These are phyloP conservation scores for Phytophthora pistaciae DNA, from an alignment of 352 stramenopile species.

Conservation along the genomic window DNA sequence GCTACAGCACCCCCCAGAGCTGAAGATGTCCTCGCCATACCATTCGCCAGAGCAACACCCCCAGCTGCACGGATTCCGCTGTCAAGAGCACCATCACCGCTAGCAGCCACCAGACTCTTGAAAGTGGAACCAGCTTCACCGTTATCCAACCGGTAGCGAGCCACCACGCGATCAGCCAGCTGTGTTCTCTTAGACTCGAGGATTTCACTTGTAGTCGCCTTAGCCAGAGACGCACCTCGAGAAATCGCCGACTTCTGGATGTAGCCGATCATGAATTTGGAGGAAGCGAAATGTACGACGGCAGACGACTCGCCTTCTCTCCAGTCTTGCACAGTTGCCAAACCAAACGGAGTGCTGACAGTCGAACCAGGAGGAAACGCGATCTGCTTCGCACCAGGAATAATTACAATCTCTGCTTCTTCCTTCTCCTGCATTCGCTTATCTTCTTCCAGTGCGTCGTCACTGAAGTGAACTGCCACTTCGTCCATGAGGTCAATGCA, in stretches of 20 bases:
- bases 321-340: constrained; percentile 68
- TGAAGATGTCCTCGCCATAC: constrained; percentile 72
- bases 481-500: constrained; percentile 75
- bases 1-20: constrained; percentile 68
- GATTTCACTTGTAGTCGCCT: constrained; percentile 40
- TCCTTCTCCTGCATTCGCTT: constrained; percentile 16
- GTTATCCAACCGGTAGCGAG: constrained; percentile 57
- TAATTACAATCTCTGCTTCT: constrained; percentile 8
- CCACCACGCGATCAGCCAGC: constrained; percentile 71
- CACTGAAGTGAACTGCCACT: constrained; percentile 56
- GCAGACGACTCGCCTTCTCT: constrained; percentile 42
- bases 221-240: constrained; percentile 62
- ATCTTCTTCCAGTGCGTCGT: constrained; percentile 26
- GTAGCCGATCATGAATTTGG: constrained; percentile 53
- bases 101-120: constrained; percentile 63
- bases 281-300: constrained; percentile 53
- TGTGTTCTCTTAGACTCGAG: constrained; percentile 67
- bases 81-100: constrained; percentile 83
- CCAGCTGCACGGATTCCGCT: constrained; percentile 82
- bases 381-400: constrained; percentile 11
- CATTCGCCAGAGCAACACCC: constrained; percentile 79
- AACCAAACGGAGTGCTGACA: constrained; percentile 74
- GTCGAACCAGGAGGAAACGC: constrained; percentile 64
- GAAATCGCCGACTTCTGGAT: constrained; percentile 73
- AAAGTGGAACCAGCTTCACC: constrained; percentile 41